phyloP scores from a whole-genome alignment of 768 basidiomycete species.

The Boletales sp. region DNA sequence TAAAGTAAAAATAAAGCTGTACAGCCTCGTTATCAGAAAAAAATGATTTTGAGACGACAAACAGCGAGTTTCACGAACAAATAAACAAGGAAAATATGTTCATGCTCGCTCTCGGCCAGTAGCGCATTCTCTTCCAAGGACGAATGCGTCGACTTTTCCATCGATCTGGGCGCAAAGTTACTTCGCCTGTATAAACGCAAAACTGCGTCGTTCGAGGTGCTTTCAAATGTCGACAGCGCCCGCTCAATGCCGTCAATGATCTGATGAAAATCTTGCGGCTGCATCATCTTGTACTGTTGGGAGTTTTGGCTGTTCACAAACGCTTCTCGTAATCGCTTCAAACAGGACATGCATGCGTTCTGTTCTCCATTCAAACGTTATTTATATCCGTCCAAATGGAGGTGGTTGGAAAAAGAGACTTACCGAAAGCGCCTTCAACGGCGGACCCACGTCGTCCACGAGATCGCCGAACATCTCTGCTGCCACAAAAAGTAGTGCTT shows the following conservation, averaged over 20 bases:
- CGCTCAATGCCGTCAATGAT: conserved; percentile 64
- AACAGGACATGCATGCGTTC: conserved; percentile 57
- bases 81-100: conserved; percentile 85
- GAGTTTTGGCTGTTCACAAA: conserved; percentile 46
- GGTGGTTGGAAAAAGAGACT: conserved; percentile 19
- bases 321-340: conserved; percentile 62
- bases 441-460: conserved; percentile 76
- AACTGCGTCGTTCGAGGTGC: conserved; percentile 81
- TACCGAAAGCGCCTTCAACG: conserved; percentile 71
- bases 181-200: conserved; percentile 66
- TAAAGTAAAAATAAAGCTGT: conserved; percentile 91
- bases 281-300: conserved; percentile 32
- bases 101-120: conserved; percentile 55
- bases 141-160: conserved; percentile 12
- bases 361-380: conserved; percentile 23
- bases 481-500: conserved; percentile 42
- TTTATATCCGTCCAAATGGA: conserved; percentile 1
- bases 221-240: conserved; percentile 71
- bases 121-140: conserved; percentile 32
- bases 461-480: conserved; percentile 76
- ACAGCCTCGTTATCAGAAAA: conserved; percentile 8
- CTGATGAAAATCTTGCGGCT: conserved; percentile 59
- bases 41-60: not conserved
- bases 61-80: conserved; percentile 57
- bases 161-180: conserved; percentile 27